Evolutionary conservation across 805 yeast species (phyloP), one percentile per base, ranked within the genome.

Genomic region (Candida ipomoeae): DNA sequence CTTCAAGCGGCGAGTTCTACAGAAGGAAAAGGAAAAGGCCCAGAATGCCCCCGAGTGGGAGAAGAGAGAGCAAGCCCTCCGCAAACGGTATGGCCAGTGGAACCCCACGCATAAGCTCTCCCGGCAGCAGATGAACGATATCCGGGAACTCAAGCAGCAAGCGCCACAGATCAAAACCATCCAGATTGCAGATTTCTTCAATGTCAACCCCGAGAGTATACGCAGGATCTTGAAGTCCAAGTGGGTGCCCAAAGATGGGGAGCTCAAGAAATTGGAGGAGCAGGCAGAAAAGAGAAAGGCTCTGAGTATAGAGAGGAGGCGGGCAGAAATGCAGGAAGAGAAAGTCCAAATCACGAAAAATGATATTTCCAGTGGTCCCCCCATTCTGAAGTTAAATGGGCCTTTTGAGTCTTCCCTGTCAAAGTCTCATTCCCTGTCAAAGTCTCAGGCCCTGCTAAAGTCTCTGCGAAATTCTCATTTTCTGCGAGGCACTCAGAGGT

Each of bases 181-280:
- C 2, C 84, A 81, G 40, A 63, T 91, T 5, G 85, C 89, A 0
- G 71, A 77, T 32, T 78, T 77, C 61, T 90, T 85, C 66, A 71
- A 78, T 44, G 76, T 89, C 5, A 85, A 94, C 0, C 92, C 95
- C 0, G 95, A 90, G 57, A 87, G 91, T 0, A 79, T 90, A 2
- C 73, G 96, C 51, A 78, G 96, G 55, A 89, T 91, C 17, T 63
- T 91, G 55, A 83, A 81, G 62, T 83, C 92, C 5, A 81, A 77
- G 36, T 91, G 96, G 95, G 67, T 64, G 15, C 96, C 96, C 0
- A 72, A 66, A 4, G 75, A 70, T 1, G 75, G 74, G n/a, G 87
- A 84, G 52, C 77, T 71, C 37, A 74, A 65, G 5, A 65, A 60
- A 29, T 62, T 77, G 15, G 65, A 71, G 32, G 67, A 68, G 15